These are phyloP conservation scores for Decorospora gaudefroyi DNA, from an alignment of 2,329 filamentous ascomycete genomes.

Conservation along the genomic window DNA sequence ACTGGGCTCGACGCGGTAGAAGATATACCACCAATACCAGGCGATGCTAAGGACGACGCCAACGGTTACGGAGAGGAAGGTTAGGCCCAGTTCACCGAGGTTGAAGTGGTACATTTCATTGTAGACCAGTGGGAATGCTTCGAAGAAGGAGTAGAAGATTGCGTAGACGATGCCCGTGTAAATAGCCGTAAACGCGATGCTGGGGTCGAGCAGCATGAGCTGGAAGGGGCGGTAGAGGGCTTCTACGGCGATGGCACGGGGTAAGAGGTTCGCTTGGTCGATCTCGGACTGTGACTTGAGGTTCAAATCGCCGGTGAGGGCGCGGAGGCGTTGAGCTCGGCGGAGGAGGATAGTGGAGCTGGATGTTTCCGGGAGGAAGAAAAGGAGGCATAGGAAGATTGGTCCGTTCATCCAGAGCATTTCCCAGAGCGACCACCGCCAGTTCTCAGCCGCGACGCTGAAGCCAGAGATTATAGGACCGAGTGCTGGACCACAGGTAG, in stretches of 20 bases:
- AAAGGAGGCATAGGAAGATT: constrained; percentile 76
- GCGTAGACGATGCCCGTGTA: constrained; percentile 85
- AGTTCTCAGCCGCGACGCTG: constrained; percentile 69
- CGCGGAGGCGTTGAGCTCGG: constrained; percentile 72
- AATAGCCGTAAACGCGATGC: constrained; percentile 79
- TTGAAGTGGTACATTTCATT: constrained; percentile 76
- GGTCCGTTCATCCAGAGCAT: constrained; percentile 75
- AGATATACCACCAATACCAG: constrained; percentile 74
- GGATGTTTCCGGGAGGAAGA: constrained; percentile 87
- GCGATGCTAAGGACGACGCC: constrained; percentile 69
- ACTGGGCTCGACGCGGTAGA: constrained; percentile 68
- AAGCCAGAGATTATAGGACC: constrained; percentile 71
- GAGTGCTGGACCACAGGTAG: constrained; percentile 66
- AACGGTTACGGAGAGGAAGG: constrained; percentile 81
- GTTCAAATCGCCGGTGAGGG: constrained; percentile 64
- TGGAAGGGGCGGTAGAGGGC: constrained; percentile 75
- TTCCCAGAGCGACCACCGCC: constrained; percentile 87
- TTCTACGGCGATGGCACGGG: constrained; percentile 55
- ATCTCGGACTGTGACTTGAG: constrained; percentile 81
- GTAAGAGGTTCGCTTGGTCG: constrained; percentile 57
- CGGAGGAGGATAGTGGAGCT: constrained; percentile 74
- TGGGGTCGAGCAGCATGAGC: constrained; percentile 79
- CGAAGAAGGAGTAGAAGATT: constrained; percentile 75
- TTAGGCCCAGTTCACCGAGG: constrained; percentile 73
- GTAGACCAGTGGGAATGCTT: constrained; percentile 69